phyloP scores from a whole-genome alignment of 495 filamentous ascomycete species.

The Penicillium simplicissimum region DNA sequence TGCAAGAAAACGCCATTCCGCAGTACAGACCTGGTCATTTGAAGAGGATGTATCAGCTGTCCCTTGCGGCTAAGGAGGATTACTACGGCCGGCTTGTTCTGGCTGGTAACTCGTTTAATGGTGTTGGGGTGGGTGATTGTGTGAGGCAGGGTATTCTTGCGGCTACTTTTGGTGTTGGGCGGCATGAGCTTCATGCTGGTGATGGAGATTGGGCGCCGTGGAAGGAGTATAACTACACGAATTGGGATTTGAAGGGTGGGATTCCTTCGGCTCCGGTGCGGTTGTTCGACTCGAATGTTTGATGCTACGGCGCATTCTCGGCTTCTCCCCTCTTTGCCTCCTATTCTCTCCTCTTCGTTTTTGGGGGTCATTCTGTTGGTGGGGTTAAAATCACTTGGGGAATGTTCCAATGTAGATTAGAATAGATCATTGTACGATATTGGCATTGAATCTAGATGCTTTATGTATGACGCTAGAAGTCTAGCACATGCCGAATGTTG shows the following conservation, averaged over 20 bases:
- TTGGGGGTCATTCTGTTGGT: not conserved
- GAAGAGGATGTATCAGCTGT: slow-evolving; percentile 57
- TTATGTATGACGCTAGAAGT: not conserved
- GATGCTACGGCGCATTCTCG: not conserved
- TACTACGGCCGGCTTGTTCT: slow-evolving; percentile 70
- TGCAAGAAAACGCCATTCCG: slow-evolving; percentile 82
- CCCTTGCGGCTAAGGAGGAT: slow-evolving; percentile 39
- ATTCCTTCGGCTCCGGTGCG: slow-evolving; percentile 35
- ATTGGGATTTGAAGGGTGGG: slow-evolving; percentile 41
- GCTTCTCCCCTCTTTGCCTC: not conserved
- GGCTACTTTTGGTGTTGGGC: slow-evolving; percentile 35
- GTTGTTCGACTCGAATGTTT: slow-evolving; percentile 13
- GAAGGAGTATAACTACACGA: slow-evolving; percentile 16
- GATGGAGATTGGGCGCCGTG: slow-evolving; percentile 18
- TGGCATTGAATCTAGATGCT: slow-evolving; percentile 5
- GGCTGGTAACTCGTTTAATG: slow-evolving; percentile 75
- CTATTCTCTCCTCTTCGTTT: not conserved
- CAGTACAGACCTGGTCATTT: slow-evolving; percentile 83
- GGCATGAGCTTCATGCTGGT: slow-evolving; percentile 30
- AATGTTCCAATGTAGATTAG: not conserved
- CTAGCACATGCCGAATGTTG: not conserved
- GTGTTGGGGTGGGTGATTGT: slow-evolving; percentile 67
- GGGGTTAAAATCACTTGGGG: not conserved
- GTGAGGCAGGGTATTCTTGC: slow-evolving; percentile 47
- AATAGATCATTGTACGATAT: slow-evolving; percentile 8